These are phyloP conservation scores for Pleurotus salmoneostramineus DNA, from an alignment of 768 basidiomycete species.

Conservation along the genomic window DNA sequence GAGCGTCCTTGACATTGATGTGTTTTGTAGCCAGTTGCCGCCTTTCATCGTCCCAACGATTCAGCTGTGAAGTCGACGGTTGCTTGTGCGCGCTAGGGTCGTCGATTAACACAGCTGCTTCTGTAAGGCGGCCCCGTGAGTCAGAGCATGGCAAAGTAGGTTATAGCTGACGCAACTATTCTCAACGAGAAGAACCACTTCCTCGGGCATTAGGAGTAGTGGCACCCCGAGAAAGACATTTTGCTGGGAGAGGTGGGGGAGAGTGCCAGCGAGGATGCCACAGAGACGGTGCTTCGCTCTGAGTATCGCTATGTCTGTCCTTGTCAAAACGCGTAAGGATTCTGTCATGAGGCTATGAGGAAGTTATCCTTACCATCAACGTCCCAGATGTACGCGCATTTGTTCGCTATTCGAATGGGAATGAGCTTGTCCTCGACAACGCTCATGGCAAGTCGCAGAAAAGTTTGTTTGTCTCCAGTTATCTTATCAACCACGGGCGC, in stretches of 20 bases:
- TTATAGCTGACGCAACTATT: conserved; percentile 67
- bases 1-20: conserved; percentile 46
- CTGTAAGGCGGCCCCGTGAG: conserved; percentile 43
- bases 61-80: conserved; percentile 44
- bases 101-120: conserved; percentile 72
- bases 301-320: conserved; percentile 71
- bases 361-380: conserved; percentile 58
- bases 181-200: conserved; percentile 82
- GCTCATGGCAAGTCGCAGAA: too few relatives aligned
- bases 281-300: conserved; percentile 81
- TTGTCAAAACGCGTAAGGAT: conserved; percentile 5
- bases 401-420: conserved; percentile 69
- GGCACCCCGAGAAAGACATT: conserved; percentile 96
- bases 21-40: conserved; percentile 44
- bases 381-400: conserved; percentile 86
- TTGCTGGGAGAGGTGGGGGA: conserved; percentile 93
- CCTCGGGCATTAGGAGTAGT: conserved; percentile 84
- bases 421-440: conserved; percentile 27
- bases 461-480: too few relatives aligned
- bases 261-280: conserved; percentile 83
- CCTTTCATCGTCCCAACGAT: conserved; percentile 50
- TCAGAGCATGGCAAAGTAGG: too few relatives aligned
- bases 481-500: neutral
- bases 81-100: conserved; percentile 55
- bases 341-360: neutral